Conservation (phyloP, 2,329 filamentous ascomycete species). For the Phoma herbarum region DNA sequence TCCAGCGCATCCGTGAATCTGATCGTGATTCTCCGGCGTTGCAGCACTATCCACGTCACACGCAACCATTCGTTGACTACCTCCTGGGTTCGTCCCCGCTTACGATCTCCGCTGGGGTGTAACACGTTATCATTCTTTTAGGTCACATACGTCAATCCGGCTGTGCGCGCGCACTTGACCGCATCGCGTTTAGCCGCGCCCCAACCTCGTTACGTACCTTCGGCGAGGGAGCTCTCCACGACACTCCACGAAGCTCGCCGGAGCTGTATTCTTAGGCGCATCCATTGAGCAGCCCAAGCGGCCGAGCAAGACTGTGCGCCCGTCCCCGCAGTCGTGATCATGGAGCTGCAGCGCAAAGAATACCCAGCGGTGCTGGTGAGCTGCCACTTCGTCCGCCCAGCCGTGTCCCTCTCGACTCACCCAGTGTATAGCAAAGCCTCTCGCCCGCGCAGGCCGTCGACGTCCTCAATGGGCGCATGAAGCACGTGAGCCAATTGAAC, state of each 20-base stretch:
- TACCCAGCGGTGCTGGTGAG: constrained; percentile 93
- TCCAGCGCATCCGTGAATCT: constrained; percentile 11
- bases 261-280: constrained; percentile 22
- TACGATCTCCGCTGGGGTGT: constrained; percentile 19
- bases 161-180: constrained; percentile 22
- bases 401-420: constrained; percentile 42
- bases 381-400: constrained; percentile 26
- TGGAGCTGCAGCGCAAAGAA: constrained; percentile 81
- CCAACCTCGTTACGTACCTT: constrained; percentile 23
- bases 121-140: background rate
- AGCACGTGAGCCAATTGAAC: constrained; percentile 86
- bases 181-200: constrained; percentile 16
- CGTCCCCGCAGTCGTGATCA: constrained; percentile 42
- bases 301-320: constrained; percentile 43
- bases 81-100: constrained; percentile 14
- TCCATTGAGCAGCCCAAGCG: constrained; percentile 3
- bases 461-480: constrained; percentile 85
- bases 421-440: constrained; percentile 71
- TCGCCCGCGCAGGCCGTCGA: constrained; percentile 83
- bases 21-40: constrained; percentile 3
- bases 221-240: constrained; percentile 35
- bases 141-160: constrained; percentile 32
- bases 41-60: constrained; percentile 9
- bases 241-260: constrained; percentile 36
- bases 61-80: background rate